phyloP scores from a whole-genome alignment of 495 filamentous ascomycete species.

The Podospora bellae-mahoneyi region DNA sequence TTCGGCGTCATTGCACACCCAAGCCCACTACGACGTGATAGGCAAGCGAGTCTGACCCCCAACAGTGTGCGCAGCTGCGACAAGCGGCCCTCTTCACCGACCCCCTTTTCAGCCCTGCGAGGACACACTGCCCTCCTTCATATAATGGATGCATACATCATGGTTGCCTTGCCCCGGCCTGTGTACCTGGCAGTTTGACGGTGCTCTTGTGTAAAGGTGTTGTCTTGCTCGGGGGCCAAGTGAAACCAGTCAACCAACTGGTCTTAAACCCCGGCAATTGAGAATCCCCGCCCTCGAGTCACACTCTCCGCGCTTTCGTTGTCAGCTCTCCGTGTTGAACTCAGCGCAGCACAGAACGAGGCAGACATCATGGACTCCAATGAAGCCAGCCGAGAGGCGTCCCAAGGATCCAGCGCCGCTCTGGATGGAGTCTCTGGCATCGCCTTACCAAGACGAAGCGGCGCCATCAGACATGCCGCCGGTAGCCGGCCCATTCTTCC shows the following conservation, averaged over 20 bases:
- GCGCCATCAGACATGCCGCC: background rate
- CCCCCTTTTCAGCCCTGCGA: slow-evolving; percentile 22
- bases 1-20: slow-evolving; percentile 13
- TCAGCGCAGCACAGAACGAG: background rate
- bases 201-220: background rate
- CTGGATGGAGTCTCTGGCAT: background rate
- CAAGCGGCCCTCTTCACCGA: slow-evolving; percentile 17
- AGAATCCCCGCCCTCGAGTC: background rate
- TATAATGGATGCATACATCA: slow-evolving; percentile 4
- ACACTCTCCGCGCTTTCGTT: background rate
- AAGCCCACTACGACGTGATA: slow-evolving; percentile 22
- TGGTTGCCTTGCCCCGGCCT: background rate
- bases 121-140: background rate
- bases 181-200: background rate
- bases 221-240: background rate
- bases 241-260: background rate
- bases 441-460: background rate
- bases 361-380: slow-evolving; percentile 3
- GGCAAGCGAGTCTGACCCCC: slow-evolving; percentile 17
- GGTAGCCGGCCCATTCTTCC: background rate
- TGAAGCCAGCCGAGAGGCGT: background rate
- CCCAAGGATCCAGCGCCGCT: background rate
- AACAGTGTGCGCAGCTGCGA: slow-evolving; percentile 29
- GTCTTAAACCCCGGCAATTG: background rate
- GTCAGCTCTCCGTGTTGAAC: background rate